Base-by-base conservation (phyloP, 2,329 filamentous ascomycete species). In the Colletotrichum melonis region DNA sequence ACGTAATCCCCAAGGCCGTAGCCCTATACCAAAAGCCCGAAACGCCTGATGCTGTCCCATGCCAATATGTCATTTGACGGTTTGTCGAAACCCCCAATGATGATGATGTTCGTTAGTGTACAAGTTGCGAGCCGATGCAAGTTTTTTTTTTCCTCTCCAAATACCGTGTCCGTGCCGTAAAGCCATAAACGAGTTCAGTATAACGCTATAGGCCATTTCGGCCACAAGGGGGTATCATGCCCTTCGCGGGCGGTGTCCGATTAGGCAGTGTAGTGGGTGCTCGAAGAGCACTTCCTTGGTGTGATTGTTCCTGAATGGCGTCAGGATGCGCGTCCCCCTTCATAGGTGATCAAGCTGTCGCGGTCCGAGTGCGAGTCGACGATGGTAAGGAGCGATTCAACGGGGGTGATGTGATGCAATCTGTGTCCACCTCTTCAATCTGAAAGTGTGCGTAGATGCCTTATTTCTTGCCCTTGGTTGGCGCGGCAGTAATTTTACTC, bases 401-500 rank as follows among this genome's bases (percentile, higher is more conserved):
- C 12, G 22, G 26, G 5, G 24, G 26, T 26, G 46, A 14, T 49
- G 24, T 16, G 24, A n/a, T 63, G 42, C 16, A 30, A n/a, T 55
- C 57, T 4, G 1, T 52, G 7, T 74, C 30, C 26, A 55, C 26
- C 19, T 67, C 68, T 49, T 72, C 26, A 22, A 19, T 22, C 5
- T 6, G 6, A 8, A 6, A 3, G 14, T 19, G 19, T 2, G 24
- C 2, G 2, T 4, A 6, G 9, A 22, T 19, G 22, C 19, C 38
- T 87, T 80, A 91, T 80, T 91, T 91, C 79, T 89, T 89, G 67
- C 82, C 83, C 38, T 88, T 85, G 74, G 82, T 85, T 67, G 85
- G 84, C 1, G 88, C 86, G 1, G 91, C 88, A 1, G 91, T 93
- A 77, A 93, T 93, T 80, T 93, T 93, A 81, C 90, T 92, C n/a